These are phyloP conservation scores for Rhododendron ferrugineum DNA, from an alignment of 148 eudicot species.

Conservation along the genomic window DNA sequence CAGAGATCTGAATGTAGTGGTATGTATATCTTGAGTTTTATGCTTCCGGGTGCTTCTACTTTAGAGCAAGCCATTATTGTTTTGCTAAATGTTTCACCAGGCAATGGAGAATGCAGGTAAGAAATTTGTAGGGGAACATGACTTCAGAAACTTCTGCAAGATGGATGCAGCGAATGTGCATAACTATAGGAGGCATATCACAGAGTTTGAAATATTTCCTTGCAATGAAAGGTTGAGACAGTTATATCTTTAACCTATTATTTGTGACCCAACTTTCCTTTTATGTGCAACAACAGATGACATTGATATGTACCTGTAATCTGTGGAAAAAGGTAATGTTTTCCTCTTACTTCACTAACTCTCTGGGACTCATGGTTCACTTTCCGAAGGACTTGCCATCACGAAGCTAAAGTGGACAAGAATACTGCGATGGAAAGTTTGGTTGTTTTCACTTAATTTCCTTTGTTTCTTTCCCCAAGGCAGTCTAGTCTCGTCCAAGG, in stretches of 20 bases:
- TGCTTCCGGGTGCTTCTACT: background rate
- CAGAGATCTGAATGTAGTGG: constrained; percentile 57
- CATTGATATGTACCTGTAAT: background rate
- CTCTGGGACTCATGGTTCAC: background rate
- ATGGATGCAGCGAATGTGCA: constrained; percentile 95
- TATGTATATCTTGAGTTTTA: constrained; percentile 17
- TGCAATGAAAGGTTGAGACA: constrained; percentile 55
- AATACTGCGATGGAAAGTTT: background rate
- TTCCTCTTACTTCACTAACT: background rate
- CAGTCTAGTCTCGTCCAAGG: background rate
- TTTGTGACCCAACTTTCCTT: background rate
- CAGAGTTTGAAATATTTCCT: constrained; percentile 49
- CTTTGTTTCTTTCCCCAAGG: background rate
- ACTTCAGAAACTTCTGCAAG: constrained; percentile 95
- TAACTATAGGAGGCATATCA: constrained; percentile 60
- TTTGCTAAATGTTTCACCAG: constrained; percentile 32
- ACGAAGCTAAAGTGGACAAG: background rate
- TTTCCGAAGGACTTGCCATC: background rate
- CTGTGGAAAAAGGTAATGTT: background rate
- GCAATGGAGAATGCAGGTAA: constrained; percentile 80
- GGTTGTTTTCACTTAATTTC: background rate
- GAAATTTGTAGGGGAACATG: constrained; percentile 87
- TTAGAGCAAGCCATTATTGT: background rate
- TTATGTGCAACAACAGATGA: background rate
- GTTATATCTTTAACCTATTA: background rate